Conservation (phyloP, 2,329 filamentous ascomycete species). For the Calonectria pauciramosa region DNA sequence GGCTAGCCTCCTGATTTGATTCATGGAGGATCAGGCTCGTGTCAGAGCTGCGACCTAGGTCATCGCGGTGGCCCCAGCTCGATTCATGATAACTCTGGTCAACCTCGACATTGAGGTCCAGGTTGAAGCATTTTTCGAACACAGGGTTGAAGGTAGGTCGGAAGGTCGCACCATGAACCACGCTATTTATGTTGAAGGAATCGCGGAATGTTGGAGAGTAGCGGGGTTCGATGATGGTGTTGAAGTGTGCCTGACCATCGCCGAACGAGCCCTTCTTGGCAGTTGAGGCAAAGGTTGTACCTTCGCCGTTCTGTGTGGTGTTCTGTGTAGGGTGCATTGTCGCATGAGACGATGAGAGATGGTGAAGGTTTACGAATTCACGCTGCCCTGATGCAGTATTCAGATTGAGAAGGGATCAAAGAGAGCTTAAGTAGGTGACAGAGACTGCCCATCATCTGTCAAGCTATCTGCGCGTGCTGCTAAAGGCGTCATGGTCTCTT, state of each 20-base stretch:
- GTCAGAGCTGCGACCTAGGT: not conserved
- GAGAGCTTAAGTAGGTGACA: not conserved
- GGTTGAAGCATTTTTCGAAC: not conserved
- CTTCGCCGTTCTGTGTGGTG: not conserved
- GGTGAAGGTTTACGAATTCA: too few relatives aligned
- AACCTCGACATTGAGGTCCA: not conserved
- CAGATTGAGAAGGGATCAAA: not conserved
- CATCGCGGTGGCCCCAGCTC: not conserved
- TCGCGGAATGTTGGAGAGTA: not conserved
- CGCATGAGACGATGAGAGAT: too few relatives aligned
- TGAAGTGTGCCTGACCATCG: not conserved
- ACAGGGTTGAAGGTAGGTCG: not conserved
- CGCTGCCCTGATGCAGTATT: not conserved
- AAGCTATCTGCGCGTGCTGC: not conserved
- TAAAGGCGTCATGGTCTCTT: not conserved
- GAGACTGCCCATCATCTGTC: not conserved
- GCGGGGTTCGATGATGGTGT: not conserved
- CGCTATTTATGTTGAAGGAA: not conserved
- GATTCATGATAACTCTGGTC: not conserved
- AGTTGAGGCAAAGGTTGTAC: not conserved
- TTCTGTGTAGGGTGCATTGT: not conserved
- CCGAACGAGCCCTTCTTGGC: not conserved
- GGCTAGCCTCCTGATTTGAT: not conserved
- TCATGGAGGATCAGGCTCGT: not conserved
- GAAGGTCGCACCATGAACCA: not conserved